Base-by-base conservation (phyloP, 2,329 filamentous ascomycete genomes). In the Cryphonectria nitschkei region DNA sequence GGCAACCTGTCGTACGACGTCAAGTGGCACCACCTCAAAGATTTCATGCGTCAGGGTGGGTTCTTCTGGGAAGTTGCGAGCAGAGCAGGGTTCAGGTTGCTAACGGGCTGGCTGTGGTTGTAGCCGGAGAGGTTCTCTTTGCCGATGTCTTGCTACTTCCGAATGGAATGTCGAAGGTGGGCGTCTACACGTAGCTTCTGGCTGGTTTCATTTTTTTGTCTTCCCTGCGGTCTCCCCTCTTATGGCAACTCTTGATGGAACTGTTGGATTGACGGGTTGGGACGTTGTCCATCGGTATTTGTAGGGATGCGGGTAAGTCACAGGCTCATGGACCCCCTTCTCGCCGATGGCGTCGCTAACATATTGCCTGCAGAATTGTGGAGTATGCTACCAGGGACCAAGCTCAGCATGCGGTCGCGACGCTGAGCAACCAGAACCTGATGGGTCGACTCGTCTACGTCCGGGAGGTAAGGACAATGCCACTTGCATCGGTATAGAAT, bases 131-230 rank as follows among this genome's bases (percentile, higher is more conserved):
- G 84, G 96, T 99, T 83, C 90, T 98, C 86, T 99, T 97, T 87
- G 96, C 96, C 87, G 96, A 99, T 89, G 96, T 99, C 81, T 91
- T 99, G 85, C 89, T 97, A 84, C 94, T 99, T 92, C 96, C 96
- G 81, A 99, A 99, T 89, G 96, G 96, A 95, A 99, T 99, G 96
- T 98, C 95, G 93, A 99, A 99, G 95, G 95, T 98, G 95, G 94
- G 93, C 94, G 90, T 91, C 88, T 92, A 93, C 87, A 90, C 86
- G 88, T 95, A 92, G 92, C 90, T 91, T 89, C 84, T 91, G 92
- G 92, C 90, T 93, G 93, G 93, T 90, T 89, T 87, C 89, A 88
- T 92, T 84, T 92, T 90, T 87, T 87, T 84, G 34, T 64, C 34
- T 90, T 86, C 86, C 86, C 85, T 90, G 88, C 88, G 82, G 84